phyloP scores from a whole-genome alignment of 805 yeast genomes.

The Barnettozyma pratensis region DNA sequence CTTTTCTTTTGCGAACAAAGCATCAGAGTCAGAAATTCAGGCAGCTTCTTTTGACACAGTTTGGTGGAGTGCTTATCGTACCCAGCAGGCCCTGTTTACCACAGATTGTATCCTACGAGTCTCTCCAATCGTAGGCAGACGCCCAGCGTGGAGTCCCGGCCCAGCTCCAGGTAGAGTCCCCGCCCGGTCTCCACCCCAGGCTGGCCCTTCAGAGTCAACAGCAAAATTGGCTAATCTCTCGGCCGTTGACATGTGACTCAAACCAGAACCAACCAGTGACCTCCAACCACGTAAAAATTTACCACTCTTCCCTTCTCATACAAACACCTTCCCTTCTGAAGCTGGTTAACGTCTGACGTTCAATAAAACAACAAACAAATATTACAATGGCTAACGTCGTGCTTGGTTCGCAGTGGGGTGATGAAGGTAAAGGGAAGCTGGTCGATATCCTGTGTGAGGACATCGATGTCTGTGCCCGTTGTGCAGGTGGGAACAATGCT shows the following conservation, averaged over 20 bases:
- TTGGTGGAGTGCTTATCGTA: no score
- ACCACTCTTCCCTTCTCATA: constrained; percentile 5
- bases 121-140: no score
- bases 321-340: constrained; percentile 2
- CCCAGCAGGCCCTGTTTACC: no score
- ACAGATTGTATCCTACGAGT: no score
- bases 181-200: no score
- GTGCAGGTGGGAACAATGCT: constrained; percentile 99
- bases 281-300: neutral
- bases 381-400: constrained; percentile 59
- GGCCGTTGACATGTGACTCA: constrained; percentile 1
- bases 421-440: constrained; percentile 98
- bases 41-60: no score
- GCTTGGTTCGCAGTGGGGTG: constrained; percentile 99
- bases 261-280: constrained; percentile 11
- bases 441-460: constrained; percentile 94
- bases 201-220: neutral
- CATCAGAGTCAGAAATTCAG: no score
- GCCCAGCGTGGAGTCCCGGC: no score
- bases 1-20: no score
- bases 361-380: neutral
- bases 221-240: neutral
- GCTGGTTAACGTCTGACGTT: constrained; percentile 10
- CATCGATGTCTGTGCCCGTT: constrained; percentile 94
- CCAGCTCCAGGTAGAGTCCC: no score